phyloP scores from a whole-genome alignment of 2,329 filamentous ascomycete species.

The Juglanconis sp. region DNA sequence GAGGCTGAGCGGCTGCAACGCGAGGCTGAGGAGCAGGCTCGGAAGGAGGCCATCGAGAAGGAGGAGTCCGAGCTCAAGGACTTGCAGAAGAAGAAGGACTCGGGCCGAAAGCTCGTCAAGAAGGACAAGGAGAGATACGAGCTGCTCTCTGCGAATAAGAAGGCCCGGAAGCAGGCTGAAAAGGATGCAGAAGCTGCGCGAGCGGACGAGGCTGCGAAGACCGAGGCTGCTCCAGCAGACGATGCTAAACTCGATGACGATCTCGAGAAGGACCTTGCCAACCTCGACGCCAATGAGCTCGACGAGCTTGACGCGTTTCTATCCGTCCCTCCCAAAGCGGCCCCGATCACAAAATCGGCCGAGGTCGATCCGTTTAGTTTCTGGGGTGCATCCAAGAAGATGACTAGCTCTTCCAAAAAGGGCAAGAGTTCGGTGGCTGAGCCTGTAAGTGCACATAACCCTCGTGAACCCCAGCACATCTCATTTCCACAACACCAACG shows the following conservation, averaged over 20 bases:
- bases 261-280: conserved; percentile 24
- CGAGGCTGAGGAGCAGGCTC: conserved; percentile 18
- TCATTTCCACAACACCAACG: conserved; percentile 12
- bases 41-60: conserved; percentile 10
- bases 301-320: conserved; percentile 28
- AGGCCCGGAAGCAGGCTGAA: conserved; percentile 14
- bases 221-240: conserved; percentile 37
- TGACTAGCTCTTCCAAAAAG: conserved; percentile 28
- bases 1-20: conserved; percentile 18
- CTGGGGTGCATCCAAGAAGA: conserved; percentile 53
- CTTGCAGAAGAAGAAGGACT: conserved; percentile 22
- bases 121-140: conserved; percentile 19
- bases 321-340: conserved; percentile 8
- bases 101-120: conserved; percentile 11
- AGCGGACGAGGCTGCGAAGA: conserved; percentile 42
- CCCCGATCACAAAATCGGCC: conserved; percentile 20
- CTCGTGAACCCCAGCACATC: conserved; percentile 19
- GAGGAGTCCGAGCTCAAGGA: conserved; percentile 24
- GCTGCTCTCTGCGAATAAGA: conserved; percentile 13
- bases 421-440: conserved; percentile 37
- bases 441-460: conserved; percentile 23
- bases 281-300: conserved; percentile 20
- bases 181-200: conserved; percentile 37
- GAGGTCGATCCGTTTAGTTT: conserved; percentile 50
- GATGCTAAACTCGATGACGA: conserved; percentile 16